Base-by-base conservation (phyloP, 371 early-diverging fungal species). In the Blakeslea trispora region DNA sequence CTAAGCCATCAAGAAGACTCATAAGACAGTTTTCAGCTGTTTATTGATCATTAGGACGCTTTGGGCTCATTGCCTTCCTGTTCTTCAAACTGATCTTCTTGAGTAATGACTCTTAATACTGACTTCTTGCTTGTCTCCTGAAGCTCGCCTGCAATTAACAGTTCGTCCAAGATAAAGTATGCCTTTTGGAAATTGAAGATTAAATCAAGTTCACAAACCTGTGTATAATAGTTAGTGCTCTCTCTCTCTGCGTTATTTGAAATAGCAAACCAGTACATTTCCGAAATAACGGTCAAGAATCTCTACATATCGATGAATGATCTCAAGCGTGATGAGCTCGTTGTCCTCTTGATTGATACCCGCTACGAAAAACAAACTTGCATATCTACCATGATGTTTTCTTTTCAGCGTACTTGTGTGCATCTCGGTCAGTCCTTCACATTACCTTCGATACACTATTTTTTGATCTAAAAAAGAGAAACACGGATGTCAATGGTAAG, bases 301-400 rank as follows among this genome's bases (percentile, higher is more conserved):
- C 69, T 98, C 98, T 40, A 98, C 99, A 71, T 93, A 98, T 41
- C 99, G 91, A 57, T 98, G 99, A 50, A 98, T 94, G 52, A 97
- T 85, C 64, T 98, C 99, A 23, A 98, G 82, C 6, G 86, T 86
- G 32, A 97, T 70, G 15, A 98, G 85, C 66, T 98, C 99, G 68
- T 98, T 98, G 64, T 95, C 97, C 55, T 90, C 85, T 35, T 85
- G 69, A 43, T 89, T 93, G 48, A 93, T 91, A 14, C 96, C 97
- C n/a, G 93, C 91, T 6, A 98, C 88, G 71, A 98, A 97, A 77
- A 90, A 98, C 43, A 98, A 77, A 61, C 91, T 90, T 35, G 98
- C 99, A 67, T 97, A 97, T 84, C 96, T 94, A 63, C 22, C 22
- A 32, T 37, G 15, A 44, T n/a, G 28, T 47, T 57, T 42, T 23